Evolutionary conservation across 192 early-diverging fungal genomes (phyloP).

Genomic region (Bifiguratus adelaidae): DNA sequence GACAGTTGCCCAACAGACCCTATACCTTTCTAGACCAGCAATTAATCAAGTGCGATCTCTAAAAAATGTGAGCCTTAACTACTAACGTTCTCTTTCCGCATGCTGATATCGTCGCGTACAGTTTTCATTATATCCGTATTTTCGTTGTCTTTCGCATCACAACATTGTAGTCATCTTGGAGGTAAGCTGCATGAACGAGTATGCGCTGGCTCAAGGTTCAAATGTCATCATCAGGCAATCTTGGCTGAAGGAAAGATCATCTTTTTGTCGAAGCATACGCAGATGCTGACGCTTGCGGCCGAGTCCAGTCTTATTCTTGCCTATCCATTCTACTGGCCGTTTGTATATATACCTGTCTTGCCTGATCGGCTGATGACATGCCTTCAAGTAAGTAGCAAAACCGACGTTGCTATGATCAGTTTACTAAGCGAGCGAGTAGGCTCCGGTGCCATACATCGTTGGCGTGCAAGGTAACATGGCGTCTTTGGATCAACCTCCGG

Average conservation of each 20-base stretch:
- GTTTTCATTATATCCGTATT: conserved; percentile 70
- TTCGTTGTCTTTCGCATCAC: conserved; percentile 50
- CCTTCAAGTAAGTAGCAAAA: conserved; percentile 16
- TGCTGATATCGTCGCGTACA: too few relatives aligned
- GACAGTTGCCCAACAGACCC: conserved; percentile 40
- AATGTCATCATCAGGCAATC: conserved; percentile 24
- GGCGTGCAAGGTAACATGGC: conserved; percentile 46
- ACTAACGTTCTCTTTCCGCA: too few relatives aligned
- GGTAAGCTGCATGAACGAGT: conserved; percentile 23
- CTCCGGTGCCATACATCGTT: conserved; percentile 71
- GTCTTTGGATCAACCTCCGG: conserved; percentile 42
- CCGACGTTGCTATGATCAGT: background rate
- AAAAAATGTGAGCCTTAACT: conserved; percentile 50
- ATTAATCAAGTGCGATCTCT: conserved; percentile 62
- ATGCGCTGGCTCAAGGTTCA: too few relatives aligned
- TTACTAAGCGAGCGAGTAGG: conserved; percentile 31
- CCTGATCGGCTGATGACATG: conserved; percentile 47
- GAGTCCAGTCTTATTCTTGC: conserved; percentile 52
- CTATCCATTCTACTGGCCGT: conserved; percentile 71
- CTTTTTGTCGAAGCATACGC: conserved; percentile 51
- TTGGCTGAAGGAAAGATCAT: conserved; percentile 61
- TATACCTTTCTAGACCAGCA: conserved; percentile 64
- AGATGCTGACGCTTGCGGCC: conserved; percentile 58
- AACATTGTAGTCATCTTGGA: conserved; percentile 61
- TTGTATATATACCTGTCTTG: conserved; percentile 66